Evolutionary conservation across 129 eudicot genomes (phyloP).

Genomic region (Chrysanthemum seticuspe): DNA sequence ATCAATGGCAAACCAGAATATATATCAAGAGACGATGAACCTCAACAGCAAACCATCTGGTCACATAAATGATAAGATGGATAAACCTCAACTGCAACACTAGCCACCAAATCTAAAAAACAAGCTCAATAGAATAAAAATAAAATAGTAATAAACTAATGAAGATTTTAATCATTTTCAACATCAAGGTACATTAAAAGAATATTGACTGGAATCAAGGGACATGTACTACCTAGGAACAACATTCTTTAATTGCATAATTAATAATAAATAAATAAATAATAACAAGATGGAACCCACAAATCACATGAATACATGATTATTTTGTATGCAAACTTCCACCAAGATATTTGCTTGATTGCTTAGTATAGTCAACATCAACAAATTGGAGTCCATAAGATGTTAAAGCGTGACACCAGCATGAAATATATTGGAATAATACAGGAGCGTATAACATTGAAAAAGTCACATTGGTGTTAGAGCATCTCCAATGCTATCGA

Average conservation of each 20-base stretch:
- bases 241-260: slow-evolving; percentile 2
- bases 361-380: neutral
- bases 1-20: no score
- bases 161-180: slow-evolving; percentile 3
- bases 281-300: slow-evolving; percentile 27
- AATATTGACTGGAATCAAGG: slow-evolving; percentile 23
- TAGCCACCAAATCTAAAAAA: neutral
- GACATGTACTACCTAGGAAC: slow-evolving; percentile 14
- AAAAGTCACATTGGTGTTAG: no score
- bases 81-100: neutral
- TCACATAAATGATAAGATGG: no score
- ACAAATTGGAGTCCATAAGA: neutral
- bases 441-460: no score
- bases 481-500: no score
- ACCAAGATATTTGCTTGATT: slow-evolving; percentile 6
- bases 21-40: no score
- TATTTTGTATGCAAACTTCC: slow-evolving; percentile 5
- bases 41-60: no score
- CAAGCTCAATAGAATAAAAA: neutral
- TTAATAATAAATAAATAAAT: slow-evolving; percentile 6
- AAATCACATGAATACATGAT: neutral
- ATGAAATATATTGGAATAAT: no score
- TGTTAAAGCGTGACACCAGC: no score
- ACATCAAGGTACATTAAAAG: slow-evolving; percentile 23
- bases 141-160: neutral